A percentile compares a stretch with the other conserved stretches of the same genome.
Evolutionary conservation across 2,329 filamentous ascomycete genomes (phyloP).

Genomic region (Colletotrichum spinosum): DNA sequence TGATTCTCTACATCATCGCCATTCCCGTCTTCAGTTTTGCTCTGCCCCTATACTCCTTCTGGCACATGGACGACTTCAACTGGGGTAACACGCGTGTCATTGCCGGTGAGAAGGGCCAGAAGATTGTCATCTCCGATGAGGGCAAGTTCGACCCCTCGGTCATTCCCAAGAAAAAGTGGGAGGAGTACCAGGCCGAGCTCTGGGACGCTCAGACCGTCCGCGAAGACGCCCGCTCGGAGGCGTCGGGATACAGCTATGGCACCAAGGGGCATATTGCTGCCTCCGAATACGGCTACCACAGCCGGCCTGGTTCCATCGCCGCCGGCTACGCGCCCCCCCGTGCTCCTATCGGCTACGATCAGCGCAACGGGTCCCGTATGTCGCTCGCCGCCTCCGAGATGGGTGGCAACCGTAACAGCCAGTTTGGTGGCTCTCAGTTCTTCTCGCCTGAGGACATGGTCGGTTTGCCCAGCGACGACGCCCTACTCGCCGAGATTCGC

Average conservation of each 20-base stretch:
- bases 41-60: slow-evolving; percentile 94
- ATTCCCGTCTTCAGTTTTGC: slow-evolving; percentile 92
- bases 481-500: slow-evolving; percentile 90
- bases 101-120: slow-evolving; percentile 91
- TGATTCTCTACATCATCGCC: slow-evolving; percentile 93
- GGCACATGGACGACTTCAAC: slow-evolving; percentile 99
- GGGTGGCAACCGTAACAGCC: slow-evolving; percentile 68
- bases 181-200: slow-evolving; percentile 97
- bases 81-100: slow-evolving; percentile 99
- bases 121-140: slow-evolving; percentile 94
- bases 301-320: slow-evolving; percentile 67
- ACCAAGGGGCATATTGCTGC: slow-evolving; percentile 76
- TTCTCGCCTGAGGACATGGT: slow-evolving; percentile 75
- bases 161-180: slow-evolving; percentile 98
- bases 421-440: slow-evolving; percentile 70
- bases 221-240: slow-evolving; percentile 83
- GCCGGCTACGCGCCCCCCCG: slow-evolving; percentile 49
- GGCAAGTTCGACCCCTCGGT: slow-evolving; percentile 95
- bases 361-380: slow-evolving; percentile 72
- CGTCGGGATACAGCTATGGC: slow-evolving; percentile 94
- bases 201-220: slow-evolving; percentile 94
- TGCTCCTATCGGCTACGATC: slow-evolving; percentile 64
- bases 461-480: slow-evolving; percentile 87
- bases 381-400: slow-evolving; percentile 83
- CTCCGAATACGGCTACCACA: slow-evolving; percentile 79